A percentile compares a stretch with the other conserved stretches of the same genome.
Conservation (phyloP, 768 basidiomycete species). For the Antrodiella citrinella region DNA sequence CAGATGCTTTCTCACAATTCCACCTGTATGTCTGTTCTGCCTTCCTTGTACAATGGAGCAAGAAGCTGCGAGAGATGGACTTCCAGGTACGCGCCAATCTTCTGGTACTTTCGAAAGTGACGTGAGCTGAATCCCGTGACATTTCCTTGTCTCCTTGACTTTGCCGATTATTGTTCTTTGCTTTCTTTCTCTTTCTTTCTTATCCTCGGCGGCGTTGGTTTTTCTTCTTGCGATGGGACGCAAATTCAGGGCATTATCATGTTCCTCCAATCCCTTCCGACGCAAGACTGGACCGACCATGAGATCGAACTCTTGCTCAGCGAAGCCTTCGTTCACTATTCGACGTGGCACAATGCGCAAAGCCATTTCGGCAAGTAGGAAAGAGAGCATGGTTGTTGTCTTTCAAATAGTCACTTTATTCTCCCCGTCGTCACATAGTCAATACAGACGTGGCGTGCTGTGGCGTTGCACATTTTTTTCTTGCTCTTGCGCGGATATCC, state of each 20-base stretch:
- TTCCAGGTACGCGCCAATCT: constrained; percentile 66
- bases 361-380: constrained; percentile 56
- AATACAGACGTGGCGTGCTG: background rate
- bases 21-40: constrained; percentile 98
- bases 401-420: constrained; percentile 32
- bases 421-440: background rate
- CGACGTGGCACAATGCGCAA: constrained; percentile 89
- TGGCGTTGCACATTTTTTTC: constrained; percentile 2
- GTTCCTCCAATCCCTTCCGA: constrained; percentile 91
- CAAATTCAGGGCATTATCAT: constrained; percentile 86
- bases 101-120: background rate
- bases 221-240: background rate
- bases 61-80: constrained; percentile 91
- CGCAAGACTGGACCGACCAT: constrained; percentile 91
- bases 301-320: constrained; percentile 93
- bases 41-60: constrained; percentile 93
- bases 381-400: too few species aligned
- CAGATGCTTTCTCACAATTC: constrained; percentile 98
- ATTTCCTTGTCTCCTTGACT: background rate
- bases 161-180: too few species aligned
- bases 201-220: background rate
- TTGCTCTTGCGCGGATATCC: too few species aligned
- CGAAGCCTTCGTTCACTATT: constrained; percentile 91
- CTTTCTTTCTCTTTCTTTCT: background rate
- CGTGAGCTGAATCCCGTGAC: background rate